Evolutionary conservation across 106 monocot species (phyloP).

Genomic region (Xerophyta viscosa): DNA sequence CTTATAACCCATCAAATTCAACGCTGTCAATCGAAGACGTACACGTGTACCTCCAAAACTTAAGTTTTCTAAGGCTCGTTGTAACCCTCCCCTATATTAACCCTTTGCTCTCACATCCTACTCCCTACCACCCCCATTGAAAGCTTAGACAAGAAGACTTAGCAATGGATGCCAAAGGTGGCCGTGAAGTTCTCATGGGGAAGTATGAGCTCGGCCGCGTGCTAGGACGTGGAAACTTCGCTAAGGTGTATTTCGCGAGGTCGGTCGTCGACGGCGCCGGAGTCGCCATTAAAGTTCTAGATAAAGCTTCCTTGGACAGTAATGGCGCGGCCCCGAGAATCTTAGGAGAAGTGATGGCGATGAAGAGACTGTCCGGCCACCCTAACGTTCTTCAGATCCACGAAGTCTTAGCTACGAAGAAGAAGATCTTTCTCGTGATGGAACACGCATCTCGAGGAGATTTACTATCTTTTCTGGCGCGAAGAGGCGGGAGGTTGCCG

Average conservation of each 20-base stretch:
- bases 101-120: no score
- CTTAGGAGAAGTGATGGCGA: constrained; percentile 34
- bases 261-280: not conserved
- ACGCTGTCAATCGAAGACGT: no score
- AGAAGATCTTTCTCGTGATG: constrained; percentile 49
- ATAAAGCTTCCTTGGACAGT: not conserved
- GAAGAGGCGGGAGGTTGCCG: constrained; percentile 15
- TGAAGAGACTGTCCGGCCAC: constrained; percentile 41
- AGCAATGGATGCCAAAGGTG: no score
- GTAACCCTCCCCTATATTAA: no score
- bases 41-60: no score
- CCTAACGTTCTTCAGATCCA: constrained; percentile 39
- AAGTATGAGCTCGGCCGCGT: constrained; percentile 3
- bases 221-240: constrained; percentile 4
- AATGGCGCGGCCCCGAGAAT: constrained; percentile 13
- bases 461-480: constrained; percentile 17
- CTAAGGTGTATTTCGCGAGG: constrained; percentile 4
- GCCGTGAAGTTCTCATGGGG: constrained; percentile 1
- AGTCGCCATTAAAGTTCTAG: constrained; percentile 3
- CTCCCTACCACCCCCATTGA: no score
- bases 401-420: constrained; percentile 43
- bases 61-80: no score
- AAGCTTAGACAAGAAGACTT: no score
- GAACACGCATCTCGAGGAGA: constrained; percentile 41
- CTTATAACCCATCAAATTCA: no score